Conservation (phyloP, 2,329 filamentous ascomycete species). For the Pseudopyrenochaeta lycopersici region DNA sequence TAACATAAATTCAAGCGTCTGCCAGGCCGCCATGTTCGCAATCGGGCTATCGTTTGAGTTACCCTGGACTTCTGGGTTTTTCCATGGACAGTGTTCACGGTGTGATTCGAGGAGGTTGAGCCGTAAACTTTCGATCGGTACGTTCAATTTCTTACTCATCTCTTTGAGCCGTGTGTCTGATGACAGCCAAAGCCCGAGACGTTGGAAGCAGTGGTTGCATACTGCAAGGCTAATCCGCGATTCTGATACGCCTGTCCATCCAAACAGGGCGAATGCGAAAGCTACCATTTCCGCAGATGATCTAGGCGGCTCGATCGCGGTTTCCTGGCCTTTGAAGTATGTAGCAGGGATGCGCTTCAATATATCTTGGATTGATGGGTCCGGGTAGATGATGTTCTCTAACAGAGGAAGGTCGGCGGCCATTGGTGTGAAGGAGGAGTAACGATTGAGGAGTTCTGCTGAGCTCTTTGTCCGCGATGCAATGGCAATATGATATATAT, state of each 20-base stretch:
- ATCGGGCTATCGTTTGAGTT: constrained; percentile 43
- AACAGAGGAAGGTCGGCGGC: constrained; percentile 42
- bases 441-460: constrained; percentile 50
- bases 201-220: constrained; percentile 86
- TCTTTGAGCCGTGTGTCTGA: constrained; percentile 39
- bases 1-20: constrained; percentile 47
- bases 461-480: constrained; percentile 48
- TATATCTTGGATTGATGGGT: constrained; percentile 34
- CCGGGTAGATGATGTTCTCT: constrained; percentile 45
- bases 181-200: constrained; percentile 94
- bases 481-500: constrained; percentile 68
- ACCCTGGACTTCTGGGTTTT: constrained; percentile 44
- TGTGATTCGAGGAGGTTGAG: constrained; percentile 50
- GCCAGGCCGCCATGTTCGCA: constrained; percentile 45
- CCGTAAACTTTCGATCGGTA: constrained; percentile 38
- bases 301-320: constrained; percentile 21
- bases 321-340: constrained; percentile 32
- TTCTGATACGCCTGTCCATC: constrained; percentile 63
- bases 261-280: constrained; percentile 53
- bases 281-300: constrained; percentile 33
- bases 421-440: constrained; percentile 49
- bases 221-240: constrained; percentile 76
- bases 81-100: constrained; percentile 54
- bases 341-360: constrained; percentile 31
- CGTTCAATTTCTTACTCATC: constrained; percentile 44